Conservation (phyloP, 2,329 filamentous ascomycete species). For the Fusarium xylarioides region DNA sequence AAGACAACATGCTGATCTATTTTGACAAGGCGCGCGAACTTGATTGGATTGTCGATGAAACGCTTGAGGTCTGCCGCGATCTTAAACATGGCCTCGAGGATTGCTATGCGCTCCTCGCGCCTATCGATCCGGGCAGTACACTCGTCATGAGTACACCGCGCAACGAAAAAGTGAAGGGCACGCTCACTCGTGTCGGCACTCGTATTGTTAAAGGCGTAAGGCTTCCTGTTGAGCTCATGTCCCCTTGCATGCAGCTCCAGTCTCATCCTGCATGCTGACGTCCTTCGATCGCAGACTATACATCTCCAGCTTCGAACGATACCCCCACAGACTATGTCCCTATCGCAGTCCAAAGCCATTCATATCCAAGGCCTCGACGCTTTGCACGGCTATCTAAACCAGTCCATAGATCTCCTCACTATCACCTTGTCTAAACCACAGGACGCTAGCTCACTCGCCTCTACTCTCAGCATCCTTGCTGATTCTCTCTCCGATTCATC, state of each 20-base stretch:
- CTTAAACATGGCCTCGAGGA: slow-evolving; percentile 79
- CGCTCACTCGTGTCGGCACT: slow-evolving; percentile 89
- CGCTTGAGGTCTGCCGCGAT: slow-evolving; percentile 57
- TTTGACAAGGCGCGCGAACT: slow-evolving; percentile 59
- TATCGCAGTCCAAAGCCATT: slow-evolving; percentile 60
- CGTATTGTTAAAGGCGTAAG: slow-evolving; percentile 88
- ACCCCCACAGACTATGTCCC: slow-evolving; percentile 58
- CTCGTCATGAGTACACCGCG: slow-evolving; percentile 87
- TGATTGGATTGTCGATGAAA: slow-evolving; percentile 62
- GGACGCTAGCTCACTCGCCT: slow-evolving; percentile 65
- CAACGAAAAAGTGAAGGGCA: slow-evolving; percentile 91
- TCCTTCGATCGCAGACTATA: slow-evolving; percentile 65
- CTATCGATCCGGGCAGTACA: slow-evolving; percentile 85
- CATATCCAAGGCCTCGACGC: slow-evolving; percentile 75
- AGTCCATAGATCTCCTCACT: slow-evolving; percentile 83
- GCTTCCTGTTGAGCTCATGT: slow-evolving; percentile 30
- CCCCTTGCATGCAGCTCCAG: background rate
- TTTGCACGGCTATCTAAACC: slow-evolving; percentile 80
- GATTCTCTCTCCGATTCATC: slow-evolving; percentile 63
- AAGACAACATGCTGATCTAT: slow-evolving; percentile 42
- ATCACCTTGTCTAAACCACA: slow-evolving; percentile 72
- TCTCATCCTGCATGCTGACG: slow-evolving; percentile 12
- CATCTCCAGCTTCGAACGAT: slow-evolving; percentile 79
- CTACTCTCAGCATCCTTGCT: slow-evolving; percentile 65
- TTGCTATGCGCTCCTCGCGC: slow-evolving; percentile 86